Evolutionary conservation across 2,329 filamentous ascomycete species (phyloP), one percentile per base, ranked within the genome.

Genomic region (Colletotrichum graminicola): DNA sequence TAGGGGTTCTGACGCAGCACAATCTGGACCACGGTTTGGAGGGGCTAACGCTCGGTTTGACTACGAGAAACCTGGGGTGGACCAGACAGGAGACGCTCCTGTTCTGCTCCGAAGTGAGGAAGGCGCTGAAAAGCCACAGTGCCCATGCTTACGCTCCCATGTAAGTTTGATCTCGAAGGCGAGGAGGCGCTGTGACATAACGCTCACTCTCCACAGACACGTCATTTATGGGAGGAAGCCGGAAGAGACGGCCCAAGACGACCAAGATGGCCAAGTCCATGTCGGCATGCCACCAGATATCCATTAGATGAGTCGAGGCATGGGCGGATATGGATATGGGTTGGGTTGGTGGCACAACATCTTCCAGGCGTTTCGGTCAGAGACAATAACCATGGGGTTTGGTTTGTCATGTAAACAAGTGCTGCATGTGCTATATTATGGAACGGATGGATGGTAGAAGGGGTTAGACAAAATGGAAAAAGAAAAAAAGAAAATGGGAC

Each of bases 11-110:
- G 75, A 70, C 76, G 32, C 71, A 76, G 18, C 76, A 78, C 55
- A 81, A 81, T 52, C 75, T 81, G 29, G 56, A 73, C 56, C 74
- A 70, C 43, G 81, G 80, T 7, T 75, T 79, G 26, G 79, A 83
- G 74, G 77, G 78, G 5, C 78, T 82, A 36, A 77, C 75, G 26
- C 74, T 82, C 61, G 81, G 79, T 7, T 72, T 81, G 21, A 79
- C 82, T 61, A 83, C 82, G 7, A 76, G 80, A 18, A 78, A 77
- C 47, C 74, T 83, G 29, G 78, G 78, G 7, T 82, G 81, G 81
- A 76, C 61, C n/a, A 62, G 74, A 14, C 78, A 80, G 26, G 77
- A 81, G 66, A 76, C 77, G 64, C 32, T 71, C 43, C 68, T 74
- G 57, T 78, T 79, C 21, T 74, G 75, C 55, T 73, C 74, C 1